Evolutionary conservation across 768 basidiomycete species (phyloP).

Genomic region (Termitomyces titanicus): DNA sequence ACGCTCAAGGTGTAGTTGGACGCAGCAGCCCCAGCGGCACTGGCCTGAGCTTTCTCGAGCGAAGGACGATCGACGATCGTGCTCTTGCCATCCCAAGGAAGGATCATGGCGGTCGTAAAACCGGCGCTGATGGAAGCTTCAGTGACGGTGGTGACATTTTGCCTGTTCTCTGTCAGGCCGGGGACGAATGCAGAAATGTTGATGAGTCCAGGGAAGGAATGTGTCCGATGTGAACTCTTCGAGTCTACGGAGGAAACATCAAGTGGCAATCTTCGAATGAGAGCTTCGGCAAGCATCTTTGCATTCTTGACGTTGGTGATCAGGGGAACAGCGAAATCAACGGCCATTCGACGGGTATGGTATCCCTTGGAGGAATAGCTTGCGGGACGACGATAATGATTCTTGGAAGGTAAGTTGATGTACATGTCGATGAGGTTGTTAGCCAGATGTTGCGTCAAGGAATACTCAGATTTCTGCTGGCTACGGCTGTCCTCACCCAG

Average conservation of each 20-base stretch:
- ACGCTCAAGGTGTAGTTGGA: conserved; percentile 89
- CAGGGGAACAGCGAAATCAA: conserved; percentile 95
- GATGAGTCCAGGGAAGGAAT: conserved; percentile 89
- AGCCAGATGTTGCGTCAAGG: conserved; percentile 92
- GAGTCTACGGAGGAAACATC: conserved; percentile 89
- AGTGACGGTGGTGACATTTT: conserved; percentile 65
- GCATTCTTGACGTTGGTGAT: conserved; percentile 99
- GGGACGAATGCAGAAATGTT: conserved; percentile 89
- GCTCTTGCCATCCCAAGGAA: conserved; percentile 63
- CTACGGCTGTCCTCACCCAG: conserved; percentile 71
- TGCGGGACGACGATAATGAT: conserved; percentile 94
- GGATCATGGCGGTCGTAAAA: conserved; percentile 81
- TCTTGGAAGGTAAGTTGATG: conserved; percentile 98
- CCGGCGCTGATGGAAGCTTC: conserved; percentile 86
- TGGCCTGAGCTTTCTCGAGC: conserved; percentile 67
- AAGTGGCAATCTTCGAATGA: conserved; percentile 85
- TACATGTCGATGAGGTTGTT: conserved; percentile 99
- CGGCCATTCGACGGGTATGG: conserved; percentile 95
- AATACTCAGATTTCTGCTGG: conserved; percentile 95
- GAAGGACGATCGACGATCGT: conserved; percentile 64
- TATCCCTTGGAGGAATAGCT: conserved; percentile 98
- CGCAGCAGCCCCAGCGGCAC: conserved; percentile 60
- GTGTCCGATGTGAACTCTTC: conserved; percentile 90
- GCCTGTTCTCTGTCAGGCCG: conserved; percentile 49
- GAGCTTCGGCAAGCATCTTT: conserved; percentile 91